Evolutionary conservation across 257 asterid genomes (phyloP), one percentile per base, ranked within the genome.

Genomic region (Nicotiana otophora): DNA sequence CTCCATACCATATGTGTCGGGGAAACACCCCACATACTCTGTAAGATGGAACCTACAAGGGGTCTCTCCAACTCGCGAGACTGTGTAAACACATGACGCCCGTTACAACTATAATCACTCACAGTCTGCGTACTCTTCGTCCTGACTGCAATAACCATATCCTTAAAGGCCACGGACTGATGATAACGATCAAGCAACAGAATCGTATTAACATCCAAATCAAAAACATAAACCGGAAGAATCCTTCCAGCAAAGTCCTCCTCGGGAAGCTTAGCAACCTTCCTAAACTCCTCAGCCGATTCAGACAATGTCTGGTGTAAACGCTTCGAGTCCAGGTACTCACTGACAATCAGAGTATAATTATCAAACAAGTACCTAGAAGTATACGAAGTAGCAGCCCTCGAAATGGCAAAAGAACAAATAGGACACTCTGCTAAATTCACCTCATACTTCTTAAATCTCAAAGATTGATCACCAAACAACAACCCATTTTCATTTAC

Each of bases 11-110:
- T 72, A 86, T 96, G 98, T 0, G 98, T 96, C 0, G 97, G 99
- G 0, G 99, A 91, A 77, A 94, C 92, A 1, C 99, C 98, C 96
- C 97, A 96, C 99, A 96, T 96, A 83, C 93, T 96, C 88, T 96
- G 99, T 84, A 96, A 83, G 79, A 96, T 96, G 10, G 98, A 94
- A 62, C 99, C 99, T 19, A 96, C 92, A 36, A 96, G 88, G 1
- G 98, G 98, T 70, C 98, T 91, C 87, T 94, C 97, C 23, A 96
- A 95, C 64, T 93, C 94, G 42, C 97, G 89, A 33, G 94, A 87
- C 84, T 90, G 93, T 0, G 97, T 92, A 84, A 96, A 92, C n/a
- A 96, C 98, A 81, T 90, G 97, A 64, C 92, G 92, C 16, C 98
- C 97, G 48, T 96, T 96, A 84, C 98, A 94, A 66, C 89, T 93